Percentiles rank a stretch among this genome's conserved stretches.
Conservation (phyloP, 1,284 basidiomycete genomes). For the Austroboletus rostrupii region DNA sequence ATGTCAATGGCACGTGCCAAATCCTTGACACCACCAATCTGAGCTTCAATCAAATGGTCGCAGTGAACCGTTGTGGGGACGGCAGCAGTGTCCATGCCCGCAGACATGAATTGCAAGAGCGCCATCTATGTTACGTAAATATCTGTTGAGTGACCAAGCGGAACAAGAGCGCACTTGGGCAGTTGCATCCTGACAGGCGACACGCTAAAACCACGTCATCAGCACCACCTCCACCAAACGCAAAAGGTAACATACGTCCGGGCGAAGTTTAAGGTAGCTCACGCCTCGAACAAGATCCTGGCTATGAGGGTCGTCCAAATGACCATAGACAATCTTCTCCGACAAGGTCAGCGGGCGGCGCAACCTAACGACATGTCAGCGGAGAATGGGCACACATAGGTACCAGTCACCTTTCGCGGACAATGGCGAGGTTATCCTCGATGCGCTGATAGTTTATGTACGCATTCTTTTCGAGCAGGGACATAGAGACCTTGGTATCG, state of each 20-base stretch:
- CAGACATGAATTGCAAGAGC: constrained; percentile 99
- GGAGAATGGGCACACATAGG: constrained; percentile 1
- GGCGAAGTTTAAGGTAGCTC: constrained; percentile 93
- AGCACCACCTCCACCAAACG: background rate
- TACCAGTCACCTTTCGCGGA: constrained; percentile 71
- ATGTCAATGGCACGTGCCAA: constrained; percentile 88
- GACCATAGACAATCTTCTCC: constrained; percentile 98
- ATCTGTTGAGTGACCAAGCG: constrained; percentile 16
- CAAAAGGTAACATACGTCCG: constrained; percentile 66
- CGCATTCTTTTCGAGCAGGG: constrained; percentile 78
- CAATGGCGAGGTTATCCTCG: constrained; percentile 87
- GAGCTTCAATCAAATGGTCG: constrained; percentile 98
- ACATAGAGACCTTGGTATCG: constrained; percentile 92
- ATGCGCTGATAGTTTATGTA: constrained; percentile 98
- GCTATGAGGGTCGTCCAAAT: constrained; percentile 90
- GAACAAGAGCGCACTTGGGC: constrained; percentile 56
- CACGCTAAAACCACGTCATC: constrained; percentile 61
- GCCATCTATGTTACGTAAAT: constrained; percentile 79
- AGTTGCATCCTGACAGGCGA: constrained; percentile 99
- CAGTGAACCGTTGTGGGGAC: constrained; percentile 98
- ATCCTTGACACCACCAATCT: constrained; percentile 91
- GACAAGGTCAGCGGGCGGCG: constrained; percentile 92
- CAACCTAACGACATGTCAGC: constrained; percentile 49
- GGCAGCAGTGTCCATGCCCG: constrained; percentile 95
- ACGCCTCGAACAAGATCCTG: constrained; percentile 86